Conservation (phyloP, 2,329 filamentous ascomycete genomes). For the Botrytis tulipae region DNA sequence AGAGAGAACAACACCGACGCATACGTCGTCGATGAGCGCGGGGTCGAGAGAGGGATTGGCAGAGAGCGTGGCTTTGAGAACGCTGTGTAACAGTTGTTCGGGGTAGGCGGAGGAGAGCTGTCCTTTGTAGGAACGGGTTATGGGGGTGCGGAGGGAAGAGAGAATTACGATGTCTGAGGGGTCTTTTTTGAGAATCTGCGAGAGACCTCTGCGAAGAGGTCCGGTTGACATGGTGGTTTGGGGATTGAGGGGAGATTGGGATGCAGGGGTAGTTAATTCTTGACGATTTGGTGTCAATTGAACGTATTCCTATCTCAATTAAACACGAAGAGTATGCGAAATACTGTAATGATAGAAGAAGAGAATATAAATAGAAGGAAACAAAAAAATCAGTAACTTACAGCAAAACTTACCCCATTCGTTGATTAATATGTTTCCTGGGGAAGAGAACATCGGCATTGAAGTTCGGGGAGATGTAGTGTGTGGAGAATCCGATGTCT, state of each 20-base stretch:
- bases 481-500: neutral
- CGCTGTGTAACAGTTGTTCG: slow-evolving; percentile 76
- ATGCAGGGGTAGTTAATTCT: slow-evolving; percentile 9
- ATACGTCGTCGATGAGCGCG: slow-evolving; percentile 71
- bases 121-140: slow-evolving; percentile 81
- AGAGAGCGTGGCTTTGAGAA: slow-evolving; percentile 65
- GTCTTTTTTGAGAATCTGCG: slow-evolving; percentile 73
- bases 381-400: neutral
- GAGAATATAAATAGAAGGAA: neutral
- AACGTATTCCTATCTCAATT: neutral
- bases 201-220: slow-evolving; percentile 61
- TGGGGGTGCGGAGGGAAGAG: slow-evolving; percentile 83
- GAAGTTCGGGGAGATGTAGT: neutral
- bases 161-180: slow-evolving; percentile 84
- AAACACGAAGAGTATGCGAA: neutral
- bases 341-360: neutral
- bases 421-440: slow-evolving; percentile 2
- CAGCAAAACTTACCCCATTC: slow-evolving; percentile 8
- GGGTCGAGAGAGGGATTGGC: slow-evolving; percentile 72
- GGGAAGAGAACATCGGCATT: slow-evolving; percentile 17
- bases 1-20: slow-evolving; percentile 83
- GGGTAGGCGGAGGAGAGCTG: slow-evolving; percentile 84
- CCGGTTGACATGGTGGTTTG: slow-evolving; percentile 26
- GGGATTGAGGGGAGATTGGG: neutral
- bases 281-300: neutral